phyloP scores from a whole-genome alignment of 2,329 filamentous ascomycete genomes.

The Teratosphaeria pseudoeucalypti region DNA sequence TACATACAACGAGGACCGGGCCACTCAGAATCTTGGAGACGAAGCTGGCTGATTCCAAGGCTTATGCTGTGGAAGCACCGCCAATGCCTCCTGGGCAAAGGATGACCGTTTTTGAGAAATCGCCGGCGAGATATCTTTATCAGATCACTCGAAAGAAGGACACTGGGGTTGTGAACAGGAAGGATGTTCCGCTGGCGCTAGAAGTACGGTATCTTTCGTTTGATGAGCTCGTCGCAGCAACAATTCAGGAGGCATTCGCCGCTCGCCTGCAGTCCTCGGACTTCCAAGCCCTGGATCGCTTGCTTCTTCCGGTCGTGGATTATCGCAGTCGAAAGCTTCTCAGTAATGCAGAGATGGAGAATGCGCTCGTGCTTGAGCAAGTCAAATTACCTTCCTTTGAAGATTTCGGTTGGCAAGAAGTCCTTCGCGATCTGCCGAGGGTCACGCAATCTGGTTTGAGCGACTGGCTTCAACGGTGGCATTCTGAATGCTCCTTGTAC shows the following conservation, averaged over 20 bases:
- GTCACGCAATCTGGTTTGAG: slow-evolving; percentile 34
- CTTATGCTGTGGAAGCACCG: slow-evolving; percentile 55
- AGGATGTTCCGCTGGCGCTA: slow-evolving; percentile 48
- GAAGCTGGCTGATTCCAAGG: slow-evolving; percentile 57
- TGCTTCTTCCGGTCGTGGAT: slow-evolving; percentile 43
- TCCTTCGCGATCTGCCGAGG: slow-evolving; percentile 42
- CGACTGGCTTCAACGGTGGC: slow-evolving; percentile 47
- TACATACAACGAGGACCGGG: slow-evolving; percentile 66
- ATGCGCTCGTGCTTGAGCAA: slow-evolving; percentile 43
- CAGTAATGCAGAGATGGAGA: slow-evolving; percentile 42
- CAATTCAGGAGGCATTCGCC: slow-evolving; percentile 37
- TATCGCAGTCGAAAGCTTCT: slow-evolving; percentile 36
- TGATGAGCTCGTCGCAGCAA: slow-evolving; percentile 56
- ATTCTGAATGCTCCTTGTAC: slow-evolving; percentile 27
- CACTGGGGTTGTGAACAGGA: slow-evolving; percentile 16
- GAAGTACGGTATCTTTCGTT: slow-evolving; percentile 66
- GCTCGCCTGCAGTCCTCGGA: slow-evolving; percentile 37
- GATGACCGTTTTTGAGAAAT: slow-evolving; percentile 64
- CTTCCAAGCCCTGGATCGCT: slow-evolving; percentile 36
- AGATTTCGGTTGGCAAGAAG: slow-evolving; percentile 43
- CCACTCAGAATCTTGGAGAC: slow-evolving; percentile 67
- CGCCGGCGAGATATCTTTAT: slow-evolving; percentile 73
- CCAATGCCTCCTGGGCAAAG: slow-evolving; percentile 27
- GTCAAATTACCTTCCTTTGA: slow-evolving; percentile 43
- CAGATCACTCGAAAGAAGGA: slow-evolving; percentile 53